Conservation (phyloP, 352 stramenopile species). For the Hyaloperonospora brassicae region DNA sequence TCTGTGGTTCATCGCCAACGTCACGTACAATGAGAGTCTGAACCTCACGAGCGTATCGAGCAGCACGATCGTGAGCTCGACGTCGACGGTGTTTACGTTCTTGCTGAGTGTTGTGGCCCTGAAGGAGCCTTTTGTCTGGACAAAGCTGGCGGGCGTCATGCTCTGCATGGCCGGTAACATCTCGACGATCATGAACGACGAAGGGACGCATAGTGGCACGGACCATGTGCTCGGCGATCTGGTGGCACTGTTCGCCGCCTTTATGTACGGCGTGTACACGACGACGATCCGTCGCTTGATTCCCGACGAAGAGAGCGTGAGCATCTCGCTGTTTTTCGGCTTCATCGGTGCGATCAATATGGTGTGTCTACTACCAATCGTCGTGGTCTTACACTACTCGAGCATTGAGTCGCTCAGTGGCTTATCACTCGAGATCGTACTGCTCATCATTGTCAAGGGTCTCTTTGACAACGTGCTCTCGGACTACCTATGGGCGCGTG, state of each 20-base stretch:
- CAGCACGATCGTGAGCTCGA: constrained; percentile 91
- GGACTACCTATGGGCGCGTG: constrained; percentile 92
- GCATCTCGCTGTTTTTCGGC: constrained; percentile 90
- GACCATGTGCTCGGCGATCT: constrained; percentile 55
- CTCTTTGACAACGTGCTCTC: constrained; percentile 92
- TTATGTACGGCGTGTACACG: constrained; percentile 94
- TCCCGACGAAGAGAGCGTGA: constrained; percentile 81
- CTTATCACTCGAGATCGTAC: constrained; percentile 63
- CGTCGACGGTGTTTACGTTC: constrained; percentile 92
- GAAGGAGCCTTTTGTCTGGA: constrained; percentile 72
- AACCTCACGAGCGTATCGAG: constrained; percentile 90
- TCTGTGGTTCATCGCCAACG: constrained; percentile 93
- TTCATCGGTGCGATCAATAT: constrained; percentile 90
- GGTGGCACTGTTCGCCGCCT: constrained; percentile 62
- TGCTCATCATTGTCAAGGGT: constrained; percentile 82
- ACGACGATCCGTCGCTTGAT: constrained; percentile 70
- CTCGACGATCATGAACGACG: constrained; percentile 78
- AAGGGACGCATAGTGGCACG: constrained; percentile 12
- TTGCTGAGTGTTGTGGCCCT: constrained; percentile 72
- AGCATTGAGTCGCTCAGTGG: constrained; percentile 51
- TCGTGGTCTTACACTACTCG: constrained; percentile 52
- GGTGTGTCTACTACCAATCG: constrained; percentile 61
- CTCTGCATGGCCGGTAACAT: constrained; percentile 85
- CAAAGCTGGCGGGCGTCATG: constrained; percentile 79
- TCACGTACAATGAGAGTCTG: constrained; percentile 89